Percentiles rank a stretch among this genome's conserved stretches.
Conservation (phyloP, 2,329 filamentous ascomycete species). For the Parascedosporium putredinis region DNA sequence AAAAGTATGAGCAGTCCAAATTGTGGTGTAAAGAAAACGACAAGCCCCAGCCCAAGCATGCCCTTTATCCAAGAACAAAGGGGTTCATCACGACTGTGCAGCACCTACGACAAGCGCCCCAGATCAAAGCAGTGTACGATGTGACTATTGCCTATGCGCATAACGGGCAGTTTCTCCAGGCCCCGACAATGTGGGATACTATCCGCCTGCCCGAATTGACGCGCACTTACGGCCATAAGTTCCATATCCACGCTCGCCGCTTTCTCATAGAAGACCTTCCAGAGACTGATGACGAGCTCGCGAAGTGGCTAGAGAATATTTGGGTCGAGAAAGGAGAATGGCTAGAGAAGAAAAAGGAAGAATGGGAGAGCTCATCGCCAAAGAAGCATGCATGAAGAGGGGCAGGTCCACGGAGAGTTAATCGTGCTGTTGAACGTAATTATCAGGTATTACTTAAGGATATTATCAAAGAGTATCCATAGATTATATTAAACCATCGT, state of each 20-base stretch:
- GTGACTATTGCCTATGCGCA: conserved; percentile 43
- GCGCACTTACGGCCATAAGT: conserved; percentile 28
- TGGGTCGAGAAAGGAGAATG: conserved; percentile 44
- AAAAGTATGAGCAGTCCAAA: conserved; percentile 40
- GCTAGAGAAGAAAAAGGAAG: conserved; percentile 31
- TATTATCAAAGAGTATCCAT: too few species aligned
- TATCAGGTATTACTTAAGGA: too few species aligned
- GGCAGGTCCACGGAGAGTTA: too few species aligned
- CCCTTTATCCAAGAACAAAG: conserved; percentile 50
- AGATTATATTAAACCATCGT: too few species aligned
- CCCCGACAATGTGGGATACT: conserved; percentile 43
- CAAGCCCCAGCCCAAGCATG: conserved; percentile 42
- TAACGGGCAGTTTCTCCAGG: conserved; percentile 29
- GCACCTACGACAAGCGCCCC: conserved; percentile 38
- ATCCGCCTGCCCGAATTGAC: conserved; percentile 31
- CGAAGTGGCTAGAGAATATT: conserved; percentile 40
- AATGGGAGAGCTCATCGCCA: conserved; percentile 23
- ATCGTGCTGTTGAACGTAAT: too few species aligned
- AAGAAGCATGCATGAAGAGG: neutral
- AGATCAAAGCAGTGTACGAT: conserved; percentile 45
- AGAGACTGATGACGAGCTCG: conserved; percentile 34
- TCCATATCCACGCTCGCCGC: conserved; percentile 38
- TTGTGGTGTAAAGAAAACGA: conserved; percentile 40
- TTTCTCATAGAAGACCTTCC: conserved; percentile 39
- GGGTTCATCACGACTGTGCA: conserved; percentile 51